phyloP scores from a whole-genome alignment of 768 basidiomycete species.

The Hygrocybe coccinea region DNA sequence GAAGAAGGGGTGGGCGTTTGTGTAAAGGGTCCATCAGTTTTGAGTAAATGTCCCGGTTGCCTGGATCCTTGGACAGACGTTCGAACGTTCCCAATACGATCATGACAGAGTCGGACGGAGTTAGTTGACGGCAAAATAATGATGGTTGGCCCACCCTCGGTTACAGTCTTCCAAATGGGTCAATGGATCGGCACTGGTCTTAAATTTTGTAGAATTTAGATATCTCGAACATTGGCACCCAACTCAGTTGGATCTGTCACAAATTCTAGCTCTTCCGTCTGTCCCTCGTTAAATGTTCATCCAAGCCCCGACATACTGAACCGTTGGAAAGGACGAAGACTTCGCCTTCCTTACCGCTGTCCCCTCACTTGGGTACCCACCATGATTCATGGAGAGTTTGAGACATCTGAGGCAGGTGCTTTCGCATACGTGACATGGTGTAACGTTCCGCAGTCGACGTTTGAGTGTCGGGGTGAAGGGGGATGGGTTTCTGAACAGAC shows the following conservation, averaged over 20 bases:
- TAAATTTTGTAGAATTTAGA: too few species aligned
- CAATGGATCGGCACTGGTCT: too few species aligned
- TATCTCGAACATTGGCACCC: constrained; percentile 24
- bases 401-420: constrained; percentile 49
- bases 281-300: constrained; percentile 64
- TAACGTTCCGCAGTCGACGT: constrained; percentile 83
- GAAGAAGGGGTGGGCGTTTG: too few species aligned
- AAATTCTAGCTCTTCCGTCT: constrained; percentile 90
- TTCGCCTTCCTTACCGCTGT: constrained; percentile 61
- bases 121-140: too few species aligned
- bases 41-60: too few species aligned
- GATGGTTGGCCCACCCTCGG: too few species aligned
- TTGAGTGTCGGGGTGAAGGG: constrained; percentile 76
- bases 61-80: too few species aligned
- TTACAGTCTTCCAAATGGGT: too few species aligned
- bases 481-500: too few species aligned
- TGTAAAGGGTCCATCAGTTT: too few species aligned
- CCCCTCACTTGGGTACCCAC: constrained; percentile 47
- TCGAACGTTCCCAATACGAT: too few species aligned
- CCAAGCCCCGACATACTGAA: constrained; percentile 87
- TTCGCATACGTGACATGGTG: constrained; percentile 57
- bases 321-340: constrained; percentile 85
- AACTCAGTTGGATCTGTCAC: constrained; percentile 88
- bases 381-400: constrained; percentile 68
- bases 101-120: too few species aligned